Evolutionary conservation across 108 stramenopile genomes (phyloP).

Genomic region (Cyclotella atomus): DNA sequence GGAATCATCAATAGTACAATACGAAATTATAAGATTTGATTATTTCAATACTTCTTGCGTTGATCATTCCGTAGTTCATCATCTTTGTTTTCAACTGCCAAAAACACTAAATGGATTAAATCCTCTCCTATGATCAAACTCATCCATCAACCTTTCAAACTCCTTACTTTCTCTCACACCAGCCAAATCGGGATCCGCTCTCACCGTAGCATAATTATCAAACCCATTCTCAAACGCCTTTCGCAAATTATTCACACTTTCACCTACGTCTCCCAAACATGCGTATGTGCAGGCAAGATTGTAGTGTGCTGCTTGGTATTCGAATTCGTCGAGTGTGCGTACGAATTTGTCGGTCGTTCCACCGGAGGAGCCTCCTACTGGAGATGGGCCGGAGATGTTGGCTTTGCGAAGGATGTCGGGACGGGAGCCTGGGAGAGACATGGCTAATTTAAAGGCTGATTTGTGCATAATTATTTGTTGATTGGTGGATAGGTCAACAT

Average conservation of each 20-base stretch:
- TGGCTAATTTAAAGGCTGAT: conserved; percentile 73
- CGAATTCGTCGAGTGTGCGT: conserved; percentile 75
- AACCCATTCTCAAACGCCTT: conserved; percentile 80
- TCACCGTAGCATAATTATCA: conserved; percentile 76
- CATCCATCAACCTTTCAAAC: conserved; percentile 70
- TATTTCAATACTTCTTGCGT: too few species aligned
- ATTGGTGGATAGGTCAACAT: neutral
- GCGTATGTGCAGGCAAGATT: conserved; percentile 85
- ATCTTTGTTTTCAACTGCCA: conserved; percentile 32
- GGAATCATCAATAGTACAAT: too few species aligned
- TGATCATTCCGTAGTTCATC: too few species aligned
- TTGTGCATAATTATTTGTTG: neutral
- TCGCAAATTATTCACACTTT: conserved; percentile 62
- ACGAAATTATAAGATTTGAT: too few species aligned
- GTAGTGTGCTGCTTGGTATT: conserved; percentile 85
- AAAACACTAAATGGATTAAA: conserved; percentile 79
- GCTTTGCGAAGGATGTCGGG: conserved; percentile 72
- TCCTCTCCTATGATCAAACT: conserved; percentile 54
- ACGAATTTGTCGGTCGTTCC: conserved; percentile 61
- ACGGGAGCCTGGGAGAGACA: conserved; percentile 76
- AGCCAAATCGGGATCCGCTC: conserved; percentile 77
- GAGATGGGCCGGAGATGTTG: conserved; percentile 70
- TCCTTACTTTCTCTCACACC: conserved; percentile 49
- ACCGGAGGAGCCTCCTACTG: conserved; percentile 76
- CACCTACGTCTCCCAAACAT: conserved; percentile 60